Evolutionary conservation across 306 rosid species (phyloP).

Genomic region (Vigna hirtella): DNA sequence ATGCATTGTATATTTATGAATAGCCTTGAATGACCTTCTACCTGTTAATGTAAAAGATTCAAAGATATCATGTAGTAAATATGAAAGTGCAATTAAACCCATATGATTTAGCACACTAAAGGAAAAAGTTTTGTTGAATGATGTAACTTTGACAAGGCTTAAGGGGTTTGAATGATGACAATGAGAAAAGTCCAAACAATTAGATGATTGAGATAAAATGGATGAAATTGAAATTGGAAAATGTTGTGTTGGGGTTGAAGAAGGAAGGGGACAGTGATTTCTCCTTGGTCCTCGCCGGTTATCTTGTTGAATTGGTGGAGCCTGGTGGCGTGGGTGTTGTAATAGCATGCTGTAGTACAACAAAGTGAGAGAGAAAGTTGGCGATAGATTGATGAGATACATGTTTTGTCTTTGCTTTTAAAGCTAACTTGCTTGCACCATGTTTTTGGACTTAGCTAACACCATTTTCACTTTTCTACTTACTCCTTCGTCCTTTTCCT

Average conservation of each 20-base stretch:
- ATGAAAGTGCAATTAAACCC: no score
- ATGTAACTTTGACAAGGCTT: no score
- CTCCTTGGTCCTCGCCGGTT: slow-evolving; percentile 1
- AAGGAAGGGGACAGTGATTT: slow-evolving; percentile 3
- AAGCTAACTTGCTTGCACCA: slow-evolving; percentile 46
- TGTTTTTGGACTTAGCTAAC: slow-evolving; percentile 45
- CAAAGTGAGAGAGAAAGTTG: slow-evolving; percentile 38
- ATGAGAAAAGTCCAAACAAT: not conserved
- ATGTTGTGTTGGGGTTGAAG: not conserved
- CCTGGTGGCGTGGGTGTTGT: slow-evolving; percentile 1
- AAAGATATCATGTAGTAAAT: no score
- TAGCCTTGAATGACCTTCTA: no score
- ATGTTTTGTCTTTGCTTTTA: slow-evolving; percentile 50
- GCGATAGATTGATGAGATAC: slow-evolving; percentile 50
- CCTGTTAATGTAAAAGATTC: no score
- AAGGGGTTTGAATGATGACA: not conserved
- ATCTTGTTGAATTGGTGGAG: slow-evolving; percentile 45
- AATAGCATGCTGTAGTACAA: slow-evolving; percentile 10
- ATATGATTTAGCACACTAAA: no score
- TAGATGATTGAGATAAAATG: not conserved
- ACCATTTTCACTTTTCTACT: slow-evolving; percentile 50
- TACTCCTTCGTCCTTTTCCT: slow-evolving; percentile 49
- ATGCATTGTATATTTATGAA: no score
- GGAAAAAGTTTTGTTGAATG: no score
- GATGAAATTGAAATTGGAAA: not conserved